Evolutionary conservation across 2,329 filamentous ascomycete species (phyloP).

Genomic region (Cytospora chrysosperma): DNA sequence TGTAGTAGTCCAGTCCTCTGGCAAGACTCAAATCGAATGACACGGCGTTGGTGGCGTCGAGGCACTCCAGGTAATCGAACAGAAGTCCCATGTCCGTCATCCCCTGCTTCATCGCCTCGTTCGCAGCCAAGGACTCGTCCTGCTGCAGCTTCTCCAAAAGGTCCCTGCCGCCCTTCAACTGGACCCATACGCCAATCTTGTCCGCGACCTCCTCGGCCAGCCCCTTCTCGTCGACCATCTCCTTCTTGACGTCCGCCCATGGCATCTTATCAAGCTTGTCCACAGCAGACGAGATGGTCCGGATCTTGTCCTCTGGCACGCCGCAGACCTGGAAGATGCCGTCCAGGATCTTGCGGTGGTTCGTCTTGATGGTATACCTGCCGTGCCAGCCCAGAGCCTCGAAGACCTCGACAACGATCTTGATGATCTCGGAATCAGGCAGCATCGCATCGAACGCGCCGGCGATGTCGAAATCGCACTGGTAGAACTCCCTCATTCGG

Average conservation of each 20-base stretch:
- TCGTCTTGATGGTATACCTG: conserved; percentile 76
- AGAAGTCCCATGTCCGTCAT: conserved; percentile 78
- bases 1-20: conserved; percentile 85
- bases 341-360: conserved; percentile 91
- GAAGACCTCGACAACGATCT: conserved; percentile 83
- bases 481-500: conserved; percentile 93
- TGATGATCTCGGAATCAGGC: conserved; percentile 84
- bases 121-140: conserved; percentile 67
- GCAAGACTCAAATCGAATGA: conserved; percentile 90
- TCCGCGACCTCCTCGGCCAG: conserved; percentile 75
- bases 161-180: conserved; percentile 65
- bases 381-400: conserved; percentile 71
- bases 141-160: conserved; percentile 68
- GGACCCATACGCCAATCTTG: conserved; percentile 82
- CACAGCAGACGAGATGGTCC: conserved; percentile 86
- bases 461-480: conserved; percentile 96
- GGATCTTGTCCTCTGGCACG: conserved; percentile 81
- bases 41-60: conserved; percentile 68
- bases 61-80: conserved; percentile 78
- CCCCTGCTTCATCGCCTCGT: conserved; percentile 74
- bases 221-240: conserved; percentile 93
- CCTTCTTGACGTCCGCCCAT: conserved; percentile 85
- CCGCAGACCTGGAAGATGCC: conserved; percentile 90
- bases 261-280: conserved; percentile 94
- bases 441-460: conserved; percentile 87